Conservation (phyloP, 495 filamentous ascomycete genomes). For the Annulohypoxylon bovei region DNA sequence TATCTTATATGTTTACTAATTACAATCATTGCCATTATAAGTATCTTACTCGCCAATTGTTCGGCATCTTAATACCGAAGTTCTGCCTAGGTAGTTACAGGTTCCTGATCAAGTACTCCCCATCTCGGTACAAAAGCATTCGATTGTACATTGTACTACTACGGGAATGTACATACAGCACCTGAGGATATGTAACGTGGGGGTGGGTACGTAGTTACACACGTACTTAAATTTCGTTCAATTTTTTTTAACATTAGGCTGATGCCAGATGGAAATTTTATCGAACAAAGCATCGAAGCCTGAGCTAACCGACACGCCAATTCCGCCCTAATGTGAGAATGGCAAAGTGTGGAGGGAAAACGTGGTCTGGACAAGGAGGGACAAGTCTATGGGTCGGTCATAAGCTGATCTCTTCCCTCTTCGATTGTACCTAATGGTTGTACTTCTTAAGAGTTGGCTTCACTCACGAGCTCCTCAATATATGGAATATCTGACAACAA, state of each 20-base stretch:
- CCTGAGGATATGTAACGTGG: slow-evolving; percentile 28
- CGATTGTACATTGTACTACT: slow-evolving; percentile 6
- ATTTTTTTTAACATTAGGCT: slow-evolving; percentile 38
- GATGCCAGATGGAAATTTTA: slow-evolving; percentile 33
- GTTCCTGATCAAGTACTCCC: neutral
- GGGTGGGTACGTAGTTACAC: slow-evolving; percentile 25
- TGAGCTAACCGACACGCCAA: slow-evolving; percentile 35
- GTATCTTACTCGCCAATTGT: neutral
- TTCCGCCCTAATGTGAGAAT: slow-evolving; percentile 28
- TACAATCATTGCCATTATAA: neutral
- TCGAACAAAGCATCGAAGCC: slow-evolving; percentile 42
- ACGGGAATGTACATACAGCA: slow-evolving; percentile 3
- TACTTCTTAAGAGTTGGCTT: slow-evolving; percentile 6
- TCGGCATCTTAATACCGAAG: slow-evolving; percentile 8
- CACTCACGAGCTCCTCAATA: neutral
- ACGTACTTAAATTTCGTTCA: slow-evolving; percentile 9
- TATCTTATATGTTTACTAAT: neutral
- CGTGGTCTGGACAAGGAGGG: slow-evolving; percentile 30
- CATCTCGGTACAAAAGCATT: slow-evolving; percentile 27
- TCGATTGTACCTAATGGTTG: slow-evolving; percentile 17
- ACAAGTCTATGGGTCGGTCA: slow-evolving; percentile 36
- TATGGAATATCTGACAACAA: slow-evolving; percentile 14
- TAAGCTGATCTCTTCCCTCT: slow-evolving; percentile 34
- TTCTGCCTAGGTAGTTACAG: neutral
- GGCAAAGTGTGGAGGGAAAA: slow-evolving; percentile 41